phyloP scores from a whole-genome alignment of 2,329 filamentous ascomycete genomes.

The Arthrobotrys entomopaga region DNA sequence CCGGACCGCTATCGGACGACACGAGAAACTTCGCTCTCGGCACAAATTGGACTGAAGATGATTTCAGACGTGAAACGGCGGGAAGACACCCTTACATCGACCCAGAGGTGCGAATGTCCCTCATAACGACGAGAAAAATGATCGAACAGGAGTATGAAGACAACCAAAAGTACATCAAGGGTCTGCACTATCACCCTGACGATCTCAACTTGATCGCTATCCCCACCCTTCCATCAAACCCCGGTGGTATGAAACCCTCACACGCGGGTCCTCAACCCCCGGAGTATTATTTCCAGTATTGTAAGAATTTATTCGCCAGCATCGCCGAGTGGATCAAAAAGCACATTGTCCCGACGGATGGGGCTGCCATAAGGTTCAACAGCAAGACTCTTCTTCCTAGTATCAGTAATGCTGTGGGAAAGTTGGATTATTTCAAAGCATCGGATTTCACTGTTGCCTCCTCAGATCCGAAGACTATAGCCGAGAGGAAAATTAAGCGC shows the following conservation, averaged over 20 bases:
- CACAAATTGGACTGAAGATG: slow-evolving; percentile 16
- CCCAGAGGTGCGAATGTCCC: slow-evolving; percentile 24
- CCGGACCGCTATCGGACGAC: slow-evolving; percentile 14
- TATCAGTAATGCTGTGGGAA: slow-evolving; percentile 19
- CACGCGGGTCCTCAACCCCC: slow-evolving; percentile 27
- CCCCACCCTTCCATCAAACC: slow-evolving; percentile 29
- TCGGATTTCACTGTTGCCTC: slow-evolving; percentile 16
- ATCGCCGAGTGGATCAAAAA: slow-evolving; percentile 34
- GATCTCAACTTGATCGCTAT: slow-evolving; percentile 42
- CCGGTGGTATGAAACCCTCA: slow-evolving; percentile 25
- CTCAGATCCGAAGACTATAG: neutral
- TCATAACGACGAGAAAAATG: neutral
- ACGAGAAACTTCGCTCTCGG: slow-evolving; percentile 28
- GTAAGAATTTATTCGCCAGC: slow-evolving; percentile 33
- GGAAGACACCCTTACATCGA: slow-evolving; percentile 46
- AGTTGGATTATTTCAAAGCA: slow-evolving; percentile 35
- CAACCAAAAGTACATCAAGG: slow-evolving; percentile 15
- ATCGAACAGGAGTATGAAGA: slow-evolving; percentile 14
- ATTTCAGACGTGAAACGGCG: slow-evolving; percentile 16
- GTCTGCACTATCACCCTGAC: slow-evolving; percentile 27
- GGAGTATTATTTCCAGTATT: slow-evolving; percentile 24
- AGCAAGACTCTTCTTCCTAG: neutral
- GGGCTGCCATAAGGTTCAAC: slow-evolving; percentile 14
- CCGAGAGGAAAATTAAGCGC: slow-evolving; percentile 15
- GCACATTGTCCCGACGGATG: slow-evolving; percentile 29